Conservation (phyloP, 2,329 filamentous ascomycete genomes). For the Tolypocladium nubicola region DNA sequence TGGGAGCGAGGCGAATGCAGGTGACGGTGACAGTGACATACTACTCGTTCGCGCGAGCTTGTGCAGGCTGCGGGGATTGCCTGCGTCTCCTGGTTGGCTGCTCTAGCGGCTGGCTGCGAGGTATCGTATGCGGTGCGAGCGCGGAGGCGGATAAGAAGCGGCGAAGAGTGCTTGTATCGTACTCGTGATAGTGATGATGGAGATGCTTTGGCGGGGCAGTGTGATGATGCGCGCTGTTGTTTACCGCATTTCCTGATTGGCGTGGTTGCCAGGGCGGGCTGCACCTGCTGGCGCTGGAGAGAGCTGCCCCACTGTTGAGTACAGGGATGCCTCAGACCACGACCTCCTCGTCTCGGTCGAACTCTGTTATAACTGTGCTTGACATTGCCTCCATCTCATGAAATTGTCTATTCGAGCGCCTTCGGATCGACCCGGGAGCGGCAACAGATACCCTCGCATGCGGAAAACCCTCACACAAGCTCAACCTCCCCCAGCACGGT, state of each 20-base stretch:
- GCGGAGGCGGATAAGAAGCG: neutral
- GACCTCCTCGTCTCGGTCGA: too few relatives aligned
- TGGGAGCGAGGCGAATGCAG: conserved; percentile 4
- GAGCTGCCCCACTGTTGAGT: neutral
- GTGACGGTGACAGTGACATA: neutral
- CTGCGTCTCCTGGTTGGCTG: neutral
- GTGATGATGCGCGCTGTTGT: conserved; percentile 7
- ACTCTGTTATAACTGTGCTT: neutral
- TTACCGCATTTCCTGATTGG: conserved; percentile 20
- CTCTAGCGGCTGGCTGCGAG: neutral
- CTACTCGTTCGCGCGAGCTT: neutral
- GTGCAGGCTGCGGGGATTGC: neutral
- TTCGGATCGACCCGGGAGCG: neutral
- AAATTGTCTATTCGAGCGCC: neutral
- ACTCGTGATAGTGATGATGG: neutral
- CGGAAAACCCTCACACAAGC: neutral
- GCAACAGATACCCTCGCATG: neutral
- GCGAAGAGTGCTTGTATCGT: neutral
- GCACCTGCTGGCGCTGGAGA: neutral
- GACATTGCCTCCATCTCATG: neutral
- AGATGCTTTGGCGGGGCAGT: neutral
- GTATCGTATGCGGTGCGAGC: neutral
- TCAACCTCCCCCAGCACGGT: conserved; percentile 3
- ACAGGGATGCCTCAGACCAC: neutral
- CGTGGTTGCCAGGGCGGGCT: conserved; percentile 16